Conservation (phyloP, 2,329 filamentous ascomycete species). For the Colletotrichum neosansevieriae region DNA sequence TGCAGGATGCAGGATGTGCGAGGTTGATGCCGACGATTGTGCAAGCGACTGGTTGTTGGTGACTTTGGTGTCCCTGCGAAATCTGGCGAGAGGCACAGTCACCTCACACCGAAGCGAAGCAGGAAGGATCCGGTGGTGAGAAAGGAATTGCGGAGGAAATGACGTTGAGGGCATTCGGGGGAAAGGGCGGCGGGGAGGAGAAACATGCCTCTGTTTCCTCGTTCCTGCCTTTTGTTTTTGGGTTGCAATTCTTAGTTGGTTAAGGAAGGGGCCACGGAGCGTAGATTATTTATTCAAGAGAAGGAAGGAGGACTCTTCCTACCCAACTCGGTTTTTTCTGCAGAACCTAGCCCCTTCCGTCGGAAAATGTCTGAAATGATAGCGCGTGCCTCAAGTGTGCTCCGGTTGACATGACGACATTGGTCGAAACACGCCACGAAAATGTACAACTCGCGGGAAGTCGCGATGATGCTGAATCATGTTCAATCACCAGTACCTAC, state of each 20-base stretch:
- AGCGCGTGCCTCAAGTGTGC: slow-evolving; percentile 11
- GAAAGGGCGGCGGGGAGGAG: slow-evolving; percentile 2
- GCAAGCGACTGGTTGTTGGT: slow-evolving; percentile 1
- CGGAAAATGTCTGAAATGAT: background rate
- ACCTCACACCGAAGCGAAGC: background rate
- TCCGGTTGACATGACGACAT: slow-evolving; percentile 33
- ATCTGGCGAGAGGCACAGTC: background rate
- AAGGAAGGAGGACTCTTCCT: too few relatives aligned
- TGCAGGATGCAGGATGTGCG: background rate
- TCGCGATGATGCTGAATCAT: slow-evolving; percentile 24
- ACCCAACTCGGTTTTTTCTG: too few relatives aligned
- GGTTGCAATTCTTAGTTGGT: background rate
- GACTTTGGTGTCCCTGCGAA: background rate
- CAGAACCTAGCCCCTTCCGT: background rate
- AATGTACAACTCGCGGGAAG: background rate
- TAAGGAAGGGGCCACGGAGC: too few relatives aligned
- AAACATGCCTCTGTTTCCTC: slow-evolving; percentile 23
- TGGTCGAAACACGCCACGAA: slow-evolving; percentile 9
- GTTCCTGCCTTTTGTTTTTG: slow-evolving; percentile 11
- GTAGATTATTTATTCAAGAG: too few relatives aligned
- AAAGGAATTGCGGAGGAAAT: background rate
- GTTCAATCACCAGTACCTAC: background rate
- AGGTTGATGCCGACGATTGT: slow-evolving; percentile 1
- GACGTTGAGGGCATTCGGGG: background rate
- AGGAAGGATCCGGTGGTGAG: slow-evolving; percentile 3